These are phyloP conservation scores for Termitomyces sp. DNA, from an alignment of 768 basidiomycete genomes.

Conservation along the genomic window DNA sequence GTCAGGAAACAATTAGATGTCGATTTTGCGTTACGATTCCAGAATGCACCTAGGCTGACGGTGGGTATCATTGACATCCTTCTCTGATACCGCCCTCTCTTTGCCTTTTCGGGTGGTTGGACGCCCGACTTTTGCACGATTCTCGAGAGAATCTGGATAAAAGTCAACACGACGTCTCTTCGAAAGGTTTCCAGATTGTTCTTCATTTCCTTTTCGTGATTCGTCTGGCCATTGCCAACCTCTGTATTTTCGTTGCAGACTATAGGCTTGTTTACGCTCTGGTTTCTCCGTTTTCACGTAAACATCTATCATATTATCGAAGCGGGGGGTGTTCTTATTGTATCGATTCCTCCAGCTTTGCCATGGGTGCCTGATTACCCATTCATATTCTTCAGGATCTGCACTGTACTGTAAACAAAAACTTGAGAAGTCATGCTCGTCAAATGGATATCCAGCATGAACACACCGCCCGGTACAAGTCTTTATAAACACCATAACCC, in stretches of 20 bases:
- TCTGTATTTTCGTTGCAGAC: slow-evolving; percentile 14
- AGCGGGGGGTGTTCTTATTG: slow-evolving; percentile 27
- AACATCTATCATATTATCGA: slow-evolving; percentile 29
- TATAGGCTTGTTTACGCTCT: slow-evolving; percentile 20
- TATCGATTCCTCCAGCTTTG: slow-evolving; percentile 45
- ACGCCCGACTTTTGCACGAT: not conserved
- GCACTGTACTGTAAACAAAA: slow-evolving; percentile 11
- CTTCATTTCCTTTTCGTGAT: not conserved
- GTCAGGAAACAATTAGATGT: not conserved
- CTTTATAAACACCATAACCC: slow-evolving; percentile 28
- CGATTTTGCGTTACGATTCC: not conserved
- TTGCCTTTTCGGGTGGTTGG: slow-evolving; percentile 1
- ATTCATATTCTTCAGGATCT: slow-evolving; percentile 22
- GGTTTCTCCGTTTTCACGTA: slow-evolving; percentile 20
- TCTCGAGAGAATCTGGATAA: not conserved
- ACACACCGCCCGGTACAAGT: slow-evolving; percentile 25
- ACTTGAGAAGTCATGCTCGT: not conserved
- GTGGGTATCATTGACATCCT: not conserved
- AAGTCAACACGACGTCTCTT: slow-evolving; percentile 6
- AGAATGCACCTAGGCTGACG: not conserved
- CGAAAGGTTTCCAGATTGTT: not conserved
- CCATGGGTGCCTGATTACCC: slow-evolving; percentile 37
- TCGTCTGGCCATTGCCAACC: not conserved
- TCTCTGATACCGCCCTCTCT: not conserved
- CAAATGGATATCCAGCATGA: not conserved